A percentile compares a stretch with the other conserved stretches of the same genome.
phyloP scores from a whole-genome alignment of 2,329 filamentous ascomycete species.

The Fusarium marasasianum region DNA sequence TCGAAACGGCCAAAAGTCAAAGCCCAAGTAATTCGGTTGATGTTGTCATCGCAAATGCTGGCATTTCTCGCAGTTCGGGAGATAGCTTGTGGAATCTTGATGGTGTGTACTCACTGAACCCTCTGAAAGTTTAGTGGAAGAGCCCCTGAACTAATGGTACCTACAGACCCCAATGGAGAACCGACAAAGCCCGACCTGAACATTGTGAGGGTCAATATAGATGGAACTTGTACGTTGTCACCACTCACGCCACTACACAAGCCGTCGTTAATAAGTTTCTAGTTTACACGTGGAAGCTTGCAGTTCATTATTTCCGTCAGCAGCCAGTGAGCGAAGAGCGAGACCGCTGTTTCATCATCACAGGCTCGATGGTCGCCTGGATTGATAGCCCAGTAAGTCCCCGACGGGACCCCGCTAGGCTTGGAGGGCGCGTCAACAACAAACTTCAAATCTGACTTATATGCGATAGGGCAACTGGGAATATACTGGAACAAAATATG shows the following conservation, averaged over 20 bases:
- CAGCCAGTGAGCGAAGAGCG: slow-evolving; percentile 49
- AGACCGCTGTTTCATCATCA: slow-evolving; percentile 60
- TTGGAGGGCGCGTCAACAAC: not conserved
- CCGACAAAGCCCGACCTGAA: slow-evolving; percentile 52
- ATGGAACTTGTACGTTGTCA: slow-evolving; percentile 42
- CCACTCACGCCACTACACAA: too few relatives aligned
- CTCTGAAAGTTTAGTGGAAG: not conserved
- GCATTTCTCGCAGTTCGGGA: slow-evolving; percentile 48
- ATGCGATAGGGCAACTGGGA: slow-evolving; percentile 30
- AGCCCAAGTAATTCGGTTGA: slow-evolving; percentile 54
- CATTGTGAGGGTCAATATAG: slow-evolving; percentile 53
- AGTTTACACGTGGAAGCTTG: slow-evolving; percentile 57
- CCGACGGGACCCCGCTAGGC: accelerated
- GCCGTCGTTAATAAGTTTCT: accelerated
- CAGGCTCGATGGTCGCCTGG: slow-evolving; percentile 57
- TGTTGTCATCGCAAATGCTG: slow-evolving; percentile 59
- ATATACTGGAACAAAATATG: slow-evolving; percentile 36
- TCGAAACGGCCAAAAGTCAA: slow-evolving; percentile 50
- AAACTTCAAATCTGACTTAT: not conserved
- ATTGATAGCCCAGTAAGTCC: slow-evolving; percentile 53
- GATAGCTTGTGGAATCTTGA: slow-evolving; percentile 53
- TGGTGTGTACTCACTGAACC: slow-evolving; percentile 35
- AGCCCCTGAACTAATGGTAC: not conserved
- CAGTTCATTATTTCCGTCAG: slow-evolving; percentile 56
- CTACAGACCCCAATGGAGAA: slow-evolving; percentile 22